These are phyloP conservation scores for Cladosporium sp. DNA, from an alignment of 2,329 filamentous ascomycete species.

Conservation along the genomic window DNA sequence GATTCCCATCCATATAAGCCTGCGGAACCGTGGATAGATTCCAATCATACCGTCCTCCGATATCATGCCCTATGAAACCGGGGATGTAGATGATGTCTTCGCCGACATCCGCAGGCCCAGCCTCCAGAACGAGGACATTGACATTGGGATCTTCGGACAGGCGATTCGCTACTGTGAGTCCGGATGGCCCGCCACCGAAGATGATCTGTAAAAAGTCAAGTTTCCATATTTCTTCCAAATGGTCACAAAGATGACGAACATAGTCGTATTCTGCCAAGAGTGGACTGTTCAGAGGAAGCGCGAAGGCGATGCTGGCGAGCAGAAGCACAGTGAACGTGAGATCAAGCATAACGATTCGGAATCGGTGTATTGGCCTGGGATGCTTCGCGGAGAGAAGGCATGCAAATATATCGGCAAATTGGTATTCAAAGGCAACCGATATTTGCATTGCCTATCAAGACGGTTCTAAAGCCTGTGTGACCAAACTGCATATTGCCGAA, in stretches of 20 bases:
- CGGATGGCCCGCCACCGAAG: slow-evolving; percentile 28
- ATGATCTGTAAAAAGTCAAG: slow-evolving; percentile 17
- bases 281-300: slow-evolving; percentile 27
- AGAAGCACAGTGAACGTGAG: slow-evolving; percentile 8
- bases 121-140: slow-evolving; percentile 31
- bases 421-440: no score
- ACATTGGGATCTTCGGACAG: slow-evolving; percentile 27
- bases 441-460: no score
- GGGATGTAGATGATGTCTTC: slow-evolving; percentile 24
- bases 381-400: neutral
- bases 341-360: slow-evolving; percentile 10
- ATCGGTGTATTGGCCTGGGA: slow-evolving; percentile 1
- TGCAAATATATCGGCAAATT: no score
- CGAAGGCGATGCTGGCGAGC: slow-evolving; percentile 9
- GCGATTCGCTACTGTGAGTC: slow-evolving; percentile 29
- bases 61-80: slow-evolving; percentile 25
- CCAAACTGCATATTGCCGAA: no score
- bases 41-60: slow-evolving; percentile 27
- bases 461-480: no score
- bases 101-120: slow-evolving; percentile 24
- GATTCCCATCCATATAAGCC: slow-evolving; percentile 21
- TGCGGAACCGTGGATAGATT: slow-evolving; percentile 27
- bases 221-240: no score
- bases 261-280: slow-evolving; percentile 28
- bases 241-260: slow-evolving; percentile 25